Evolutionary conservation across 768 basidiomycete species (phyloP).

Genomic region (Coprinopsis strossmayeri): DNA sequence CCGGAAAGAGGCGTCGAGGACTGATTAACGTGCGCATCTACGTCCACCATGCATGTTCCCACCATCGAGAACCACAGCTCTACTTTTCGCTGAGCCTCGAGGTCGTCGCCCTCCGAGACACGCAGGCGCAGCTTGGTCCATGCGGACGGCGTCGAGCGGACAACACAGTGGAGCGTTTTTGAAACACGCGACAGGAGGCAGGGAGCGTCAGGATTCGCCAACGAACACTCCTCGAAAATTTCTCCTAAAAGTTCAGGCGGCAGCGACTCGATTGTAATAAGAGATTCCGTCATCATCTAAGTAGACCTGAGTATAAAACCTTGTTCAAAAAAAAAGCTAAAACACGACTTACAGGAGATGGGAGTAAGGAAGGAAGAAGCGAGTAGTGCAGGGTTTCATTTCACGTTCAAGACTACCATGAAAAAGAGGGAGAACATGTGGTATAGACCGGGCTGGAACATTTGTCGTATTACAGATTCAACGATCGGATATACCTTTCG

Average conservation of each 20-base stretch:
- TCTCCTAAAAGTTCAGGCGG: slow-evolving; percentile 31
- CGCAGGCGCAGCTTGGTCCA: slow-evolving; percentile 24
- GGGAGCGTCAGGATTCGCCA: slow-evolving; percentile 24
- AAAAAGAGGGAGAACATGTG: too few relatives aligned
- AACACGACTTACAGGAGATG: too few relatives aligned
- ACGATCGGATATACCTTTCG: too few relatives aligned
- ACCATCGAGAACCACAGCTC: slow-evolving; percentile 24
- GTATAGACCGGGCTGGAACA: too few relatives aligned
- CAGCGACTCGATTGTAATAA: slow-evolving; percentile 9
- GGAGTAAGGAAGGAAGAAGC: too few relatives aligned
- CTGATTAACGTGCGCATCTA: slow-evolving; percentile 15
- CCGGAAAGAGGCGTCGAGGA: neutral
- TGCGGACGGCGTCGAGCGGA: slow-evolving; percentile 21
- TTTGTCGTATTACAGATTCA: too few relatives aligned
- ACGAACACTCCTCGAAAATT: slow-evolving; percentile 23
- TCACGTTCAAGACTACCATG: too few relatives aligned
- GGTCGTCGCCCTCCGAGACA: slow-evolving; percentile 12
- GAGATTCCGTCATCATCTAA: too few relatives aligned
- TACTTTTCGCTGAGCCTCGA: slow-evolving; percentile 18
- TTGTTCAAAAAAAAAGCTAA: too few relatives aligned
- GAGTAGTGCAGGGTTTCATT: too few relatives aligned
- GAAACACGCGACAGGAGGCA: slow-evolving; percentile 25
- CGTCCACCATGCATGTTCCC: slow-evolving; percentile 18
- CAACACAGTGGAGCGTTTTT: slow-evolving; percentile 20
- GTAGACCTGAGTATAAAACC: too few relatives aligned